A percentile compares a stretch with the other conserved stretches of the same genome.
These are phyloP conservation scores for Mycena haematopus DNA, from an alignment of 768 basidiomycete genomes.

Conservation along the genomic window DNA sequence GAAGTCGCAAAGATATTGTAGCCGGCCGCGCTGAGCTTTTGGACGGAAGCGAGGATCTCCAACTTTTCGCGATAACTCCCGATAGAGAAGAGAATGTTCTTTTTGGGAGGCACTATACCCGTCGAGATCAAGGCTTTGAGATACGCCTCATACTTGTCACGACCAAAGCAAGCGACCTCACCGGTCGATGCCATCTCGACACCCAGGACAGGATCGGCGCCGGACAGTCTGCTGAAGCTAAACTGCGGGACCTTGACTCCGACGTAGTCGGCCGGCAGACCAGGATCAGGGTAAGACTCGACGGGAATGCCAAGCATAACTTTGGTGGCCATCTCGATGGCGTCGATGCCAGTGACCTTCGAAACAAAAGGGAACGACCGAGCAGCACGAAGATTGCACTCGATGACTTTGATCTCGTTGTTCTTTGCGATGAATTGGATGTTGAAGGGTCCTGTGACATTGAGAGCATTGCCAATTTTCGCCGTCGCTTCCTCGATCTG, in stretches of 20 bases:
- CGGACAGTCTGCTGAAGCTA: conserved; percentile 95
- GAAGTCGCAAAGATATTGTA: conserved; percentile 97
- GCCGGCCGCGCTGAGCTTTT: conserved; percentile 91
- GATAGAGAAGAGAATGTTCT: conserved; percentile 96
- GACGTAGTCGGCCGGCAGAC: conserved; percentile 91
- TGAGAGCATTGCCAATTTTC: conserved; percentile 97
- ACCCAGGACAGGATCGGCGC: conserved; percentile 96
- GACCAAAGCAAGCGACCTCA: conserved; percentile 98
- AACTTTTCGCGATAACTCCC: conserved; percentile 98
- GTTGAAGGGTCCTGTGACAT: conserved; percentile 98
- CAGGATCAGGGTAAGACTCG: conserved; percentile 87
- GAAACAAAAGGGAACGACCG: conserved; percentile 99
- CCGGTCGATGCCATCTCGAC: conserved; percentile 99
- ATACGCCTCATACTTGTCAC: conserved; percentile 98
- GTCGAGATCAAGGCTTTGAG: conserved; percentile 97
- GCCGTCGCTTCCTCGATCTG: conserved; percentile 97
- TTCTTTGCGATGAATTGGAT: conserved; percentile 99
- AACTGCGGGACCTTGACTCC: conserved; percentile 99
- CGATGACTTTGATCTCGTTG: conserved; percentile 99
- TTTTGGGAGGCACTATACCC: conserved; percentile 92
- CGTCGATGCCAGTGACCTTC: conserved; percentile 96
- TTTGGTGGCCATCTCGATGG: conserved; percentile 98
- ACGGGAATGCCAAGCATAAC: conserved; percentile 95
- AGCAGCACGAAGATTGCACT: conserved; percentile 97
- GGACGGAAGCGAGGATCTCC: conserved; percentile 93